Evolutionary conservation across 441 rosid species (phyloP).

Genomic region (Erodium trifolium): DNA sequence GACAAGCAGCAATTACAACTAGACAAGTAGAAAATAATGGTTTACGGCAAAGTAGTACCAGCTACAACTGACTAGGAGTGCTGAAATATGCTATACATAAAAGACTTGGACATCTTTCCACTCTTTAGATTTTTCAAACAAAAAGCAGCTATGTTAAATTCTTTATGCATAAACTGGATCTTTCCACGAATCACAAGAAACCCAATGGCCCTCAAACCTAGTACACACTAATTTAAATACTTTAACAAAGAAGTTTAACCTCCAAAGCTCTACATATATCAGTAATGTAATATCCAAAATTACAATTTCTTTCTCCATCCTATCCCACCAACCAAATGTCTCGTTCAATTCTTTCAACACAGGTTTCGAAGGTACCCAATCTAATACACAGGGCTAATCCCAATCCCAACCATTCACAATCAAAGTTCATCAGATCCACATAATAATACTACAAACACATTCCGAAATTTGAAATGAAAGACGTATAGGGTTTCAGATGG

Average conservation of each 20-base stretch:
- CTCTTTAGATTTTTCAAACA: neutral
- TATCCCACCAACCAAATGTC: slow-evolving; percentile 1
- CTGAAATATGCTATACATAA: neutral
- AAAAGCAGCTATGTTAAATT: neutral
- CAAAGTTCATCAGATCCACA: neutral
- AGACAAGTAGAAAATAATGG: neutral
- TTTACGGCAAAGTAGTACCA: neutral
- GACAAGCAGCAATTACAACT: neutral
- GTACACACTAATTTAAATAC: neutral
- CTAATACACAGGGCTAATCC: neutral
- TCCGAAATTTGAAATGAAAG: neutral
- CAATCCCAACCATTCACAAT: neutral
- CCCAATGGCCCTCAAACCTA: neutral
- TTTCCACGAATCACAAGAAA: neutral
- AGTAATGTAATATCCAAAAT: neutral
- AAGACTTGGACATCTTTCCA: neutral
- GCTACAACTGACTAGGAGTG: neutral
- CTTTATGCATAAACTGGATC: neutral
- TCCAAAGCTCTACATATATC: neutral
- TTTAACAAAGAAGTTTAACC: neutral
- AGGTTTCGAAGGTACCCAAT: neutral
- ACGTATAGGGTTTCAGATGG: neutral
- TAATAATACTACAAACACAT: neutral
- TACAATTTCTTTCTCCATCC: neutral
- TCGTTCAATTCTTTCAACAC: neutral